These are phyloP conservation scores for Sutorius eximius DNA, from an alignment of 1,284 basidiomycete genomes.

Conservation along the genomic window DNA sequence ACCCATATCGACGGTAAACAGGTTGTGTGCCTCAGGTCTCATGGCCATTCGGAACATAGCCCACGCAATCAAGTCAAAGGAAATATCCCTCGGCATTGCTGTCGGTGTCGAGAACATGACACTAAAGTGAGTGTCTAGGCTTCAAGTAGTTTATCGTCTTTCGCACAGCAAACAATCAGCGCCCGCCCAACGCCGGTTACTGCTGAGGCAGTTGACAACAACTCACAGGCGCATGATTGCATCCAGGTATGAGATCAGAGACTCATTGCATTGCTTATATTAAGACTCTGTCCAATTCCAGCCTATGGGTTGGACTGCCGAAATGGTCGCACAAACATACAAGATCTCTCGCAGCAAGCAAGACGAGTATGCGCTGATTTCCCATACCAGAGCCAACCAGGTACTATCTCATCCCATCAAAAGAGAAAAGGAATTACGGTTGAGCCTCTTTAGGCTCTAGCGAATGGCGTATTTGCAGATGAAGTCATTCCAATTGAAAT, in stretches of 20 bases:
- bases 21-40: constrained; percentile 82
- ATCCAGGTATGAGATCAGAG: constrained; percentile 54
- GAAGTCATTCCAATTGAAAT: constrained; percentile 81
- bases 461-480: constrained; percentile 67
- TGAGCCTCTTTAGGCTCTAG: constrained; percentile 47
- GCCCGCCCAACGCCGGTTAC: constrained; percentile 77
- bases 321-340: constrained; percentile 80
- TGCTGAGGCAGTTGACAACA: constrained; percentile 52
- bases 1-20: constrained; percentile 78
- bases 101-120: constrained; percentile 87
- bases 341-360: constrained; percentile 74
- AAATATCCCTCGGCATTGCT: constrained; percentile 75
- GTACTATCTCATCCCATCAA: constrained; percentile 34
- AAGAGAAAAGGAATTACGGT: not conserved
- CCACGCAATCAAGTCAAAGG: constrained; percentile 71
- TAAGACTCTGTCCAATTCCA: constrained; percentile 33
- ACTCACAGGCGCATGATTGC: constrained; percentile 68
- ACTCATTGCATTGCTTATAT: not conserved
- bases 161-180: constrained; percentile 38
- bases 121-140: constrained; percentile 53
- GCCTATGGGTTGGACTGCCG: constrained; percentile 94
- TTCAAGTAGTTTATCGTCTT: constrained; percentile 1
- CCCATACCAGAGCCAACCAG: constrained; percentile 74
- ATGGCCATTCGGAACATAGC: constrained; percentile 84
- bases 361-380: constrained; percentile 80